Conservation (phyloP, 139 green algal genomes). For the Bryopsis sp. region DNA sequence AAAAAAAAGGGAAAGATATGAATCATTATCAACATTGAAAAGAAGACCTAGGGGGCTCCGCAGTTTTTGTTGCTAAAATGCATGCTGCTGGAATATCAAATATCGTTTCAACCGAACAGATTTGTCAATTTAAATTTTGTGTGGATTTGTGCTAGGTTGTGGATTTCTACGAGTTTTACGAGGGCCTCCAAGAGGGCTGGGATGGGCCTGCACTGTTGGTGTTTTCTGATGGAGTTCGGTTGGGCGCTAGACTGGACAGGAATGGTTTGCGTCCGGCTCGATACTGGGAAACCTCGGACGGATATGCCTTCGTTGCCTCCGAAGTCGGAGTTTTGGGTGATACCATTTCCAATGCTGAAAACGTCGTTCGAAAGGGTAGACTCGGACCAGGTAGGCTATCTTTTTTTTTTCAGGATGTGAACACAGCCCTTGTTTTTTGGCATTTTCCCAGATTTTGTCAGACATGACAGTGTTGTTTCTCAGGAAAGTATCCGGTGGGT, state of each 20-base stretch:
- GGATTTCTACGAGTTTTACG: constrained; percentile 93
- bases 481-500: too few species aligned
- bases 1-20: too few species aligned
- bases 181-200: constrained; percentile 97
- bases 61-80: too few species aligned
- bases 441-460: too few species aligned
- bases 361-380: constrained; percentile 84
- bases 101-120: too few species aligned
- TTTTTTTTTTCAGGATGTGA: too few species aligned
- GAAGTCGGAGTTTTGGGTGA: constrained; percentile 95
- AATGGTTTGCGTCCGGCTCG: constrained; percentile 95
- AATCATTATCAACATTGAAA: too few species aligned
- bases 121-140: not conserved
- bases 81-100: not conserved
- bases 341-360: constrained; percentile 70
- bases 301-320: constrained; percentile 92
- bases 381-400: constrained; percentile 67
- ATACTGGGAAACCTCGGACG: constrained; percentile 93
- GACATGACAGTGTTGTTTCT: too few species aligned
- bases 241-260: constrained; percentile 89
- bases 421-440: too few species aligned
- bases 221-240: constrained; percentile 85
- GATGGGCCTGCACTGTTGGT: constrained; percentile 96
- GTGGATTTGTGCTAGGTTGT: constrained; percentile 35
- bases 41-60: too few species aligned